Evolutionary conservation across 1,284 basidiomycete genomes (phyloP), one percentile per base, ranked within the genome.

Genomic region (Naganishia sp.): DNA sequence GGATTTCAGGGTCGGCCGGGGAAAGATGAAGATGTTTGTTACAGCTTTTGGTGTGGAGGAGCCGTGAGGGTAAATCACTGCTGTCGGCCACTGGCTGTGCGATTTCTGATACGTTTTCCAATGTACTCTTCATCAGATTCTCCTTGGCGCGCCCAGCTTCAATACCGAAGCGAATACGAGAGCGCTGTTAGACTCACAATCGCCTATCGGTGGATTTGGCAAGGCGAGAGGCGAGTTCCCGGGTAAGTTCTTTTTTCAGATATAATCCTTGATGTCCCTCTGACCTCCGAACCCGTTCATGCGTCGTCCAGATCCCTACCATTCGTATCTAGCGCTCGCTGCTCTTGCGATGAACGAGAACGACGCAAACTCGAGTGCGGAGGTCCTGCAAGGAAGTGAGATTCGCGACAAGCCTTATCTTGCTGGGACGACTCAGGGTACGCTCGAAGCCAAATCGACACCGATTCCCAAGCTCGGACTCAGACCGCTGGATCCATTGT

Each of bases 41-140:
- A 97, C 78, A 91, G 90, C 71, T 96, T 95, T 77, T 97, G 93
- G 94, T 90, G 90, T 71, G 88, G 90, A 2, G 92, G 87, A 5
- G 84, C 89, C 0, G 77, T 95, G 7, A 80, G 85, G 71, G 91
- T 92, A 70, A 69, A 84, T 77, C 57, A 53, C 18, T 6, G 17
- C 39, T 58, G 53, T 18, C 49, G 35, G 10, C 25, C 23, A 39
- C 10, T 39, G 13, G 23, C 17, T 46, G 25, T 17, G 39, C 43
- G 42, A 10, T 28, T 43, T 17, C 39, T 28, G 32, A 18, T 21
- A 25, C 6, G 31, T n/a, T 41, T 6, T 11, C 51, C 21, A 3
- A 31, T 11, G 23, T 11, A 25, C 25, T 28, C 10, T 17, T 28
- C 31, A 25, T 45, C 23, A 68, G 67, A 32, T 68, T 15, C 50